These are phyloP conservation scores for Rutstroemia sp. DNA, from an alignment of 2,329 filamentous ascomycete genomes.

Conservation along the genomic window DNA sequence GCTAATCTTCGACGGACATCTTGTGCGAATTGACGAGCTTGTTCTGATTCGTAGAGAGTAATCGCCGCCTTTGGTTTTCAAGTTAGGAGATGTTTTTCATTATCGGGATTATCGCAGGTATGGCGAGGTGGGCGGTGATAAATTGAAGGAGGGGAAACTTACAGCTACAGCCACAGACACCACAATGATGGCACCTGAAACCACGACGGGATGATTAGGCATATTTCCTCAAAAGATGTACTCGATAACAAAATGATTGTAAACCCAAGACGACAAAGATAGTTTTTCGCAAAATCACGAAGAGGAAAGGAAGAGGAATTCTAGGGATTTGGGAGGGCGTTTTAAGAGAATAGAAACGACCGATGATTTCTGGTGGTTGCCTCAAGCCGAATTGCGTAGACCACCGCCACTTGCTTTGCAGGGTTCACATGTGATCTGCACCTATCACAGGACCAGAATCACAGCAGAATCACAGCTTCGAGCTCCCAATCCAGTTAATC, in stretches of 20 bases:
- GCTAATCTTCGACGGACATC: slow-evolving; percentile 55
- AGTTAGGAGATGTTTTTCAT: slow-evolving; percentile 8
- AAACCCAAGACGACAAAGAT: neutral
- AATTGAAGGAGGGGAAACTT: slow-evolving; percentile 12
- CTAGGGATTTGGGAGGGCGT: neutral
- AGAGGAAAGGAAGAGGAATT: neutral
- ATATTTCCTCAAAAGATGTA: slow-evolving; percentile 16
- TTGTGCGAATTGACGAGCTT: slow-evolving; percentile 53
- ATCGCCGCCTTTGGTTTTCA: slow-evolving; percentile 24
- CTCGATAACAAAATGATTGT: neutral
- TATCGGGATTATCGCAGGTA: neutral
- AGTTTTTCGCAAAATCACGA: neutral
- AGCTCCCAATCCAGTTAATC: neutral
- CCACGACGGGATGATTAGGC: slow-evolving; percentile 27
- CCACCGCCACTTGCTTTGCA: slow-evolving; percentile 11
- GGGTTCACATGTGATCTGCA: slow-evolving; percentile 2
- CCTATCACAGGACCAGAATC: slow-evolving; percentile 3
- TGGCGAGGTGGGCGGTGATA: neutral
- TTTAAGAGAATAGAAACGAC: slow-evolving; percentile 1
- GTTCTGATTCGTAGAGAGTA: slow-evolving; percentile 54
- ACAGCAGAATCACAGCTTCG: neutral
- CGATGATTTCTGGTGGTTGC: neutral
- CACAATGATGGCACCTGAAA: slow-evolving; percentile 30
- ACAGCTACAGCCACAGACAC: slow-evolving; percentile 28
- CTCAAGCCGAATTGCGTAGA: slow-evolving; percentile 2